Evolutionary conservation across 2,329 filamentous ascomycete species (phyloP), one percentile per base, ranked within the genome.

Genomic region (Neofusicoccum laricinum): DNA sequence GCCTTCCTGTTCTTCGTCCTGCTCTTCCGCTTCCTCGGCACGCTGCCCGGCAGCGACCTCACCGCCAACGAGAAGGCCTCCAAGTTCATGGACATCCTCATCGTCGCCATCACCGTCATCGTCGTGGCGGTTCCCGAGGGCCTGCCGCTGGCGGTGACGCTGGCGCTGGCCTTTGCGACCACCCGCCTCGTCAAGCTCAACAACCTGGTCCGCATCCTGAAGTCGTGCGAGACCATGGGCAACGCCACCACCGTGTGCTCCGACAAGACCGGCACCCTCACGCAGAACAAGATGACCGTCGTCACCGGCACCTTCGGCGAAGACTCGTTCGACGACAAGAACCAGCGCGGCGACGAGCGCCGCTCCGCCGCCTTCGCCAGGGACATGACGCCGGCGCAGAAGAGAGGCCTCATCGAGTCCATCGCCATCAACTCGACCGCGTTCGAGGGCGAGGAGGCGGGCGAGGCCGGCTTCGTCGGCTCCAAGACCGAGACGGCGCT

Each of bases 401-500:
- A 72, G 59, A 61, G 69, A 4, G 66, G 72, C n/a, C 51, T 76
- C 30, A 65, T 70, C 3, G 71, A 75, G 11, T 46, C 55, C 30
- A 46, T 59, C 15, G 73, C 74, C 2, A 67, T 76, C 34, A 76
- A 82, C 75, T 85, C 84, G 0, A 86, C 84, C 0, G 84, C 84
- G 0, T 85, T 86, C 55, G 84, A 86, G 67, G 81, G 82, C 5
- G 78, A 81, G 17, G 78, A 83, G 41, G 77, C 77, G 2, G 58
- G 58, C 14, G 46, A 32, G 19, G 55, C 25, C 10, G 55, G 55
- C 15, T 86, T 85, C 65, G 78, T 85, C 49, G 84, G 84, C 4
- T 85, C 84, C 57, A 86, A 85, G 73, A 86, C 84, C 0, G 84
- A 86, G 68, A 85, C 83, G 5, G 84, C 84, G 2, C 76, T 86